A percentile compares a stretch with the other conserved stretches of the same genome.
phyloP scores from a whole-genome alignment of 2,329 filamentous ascomycete genomes.

The Aspergillus sp. region DNA sequence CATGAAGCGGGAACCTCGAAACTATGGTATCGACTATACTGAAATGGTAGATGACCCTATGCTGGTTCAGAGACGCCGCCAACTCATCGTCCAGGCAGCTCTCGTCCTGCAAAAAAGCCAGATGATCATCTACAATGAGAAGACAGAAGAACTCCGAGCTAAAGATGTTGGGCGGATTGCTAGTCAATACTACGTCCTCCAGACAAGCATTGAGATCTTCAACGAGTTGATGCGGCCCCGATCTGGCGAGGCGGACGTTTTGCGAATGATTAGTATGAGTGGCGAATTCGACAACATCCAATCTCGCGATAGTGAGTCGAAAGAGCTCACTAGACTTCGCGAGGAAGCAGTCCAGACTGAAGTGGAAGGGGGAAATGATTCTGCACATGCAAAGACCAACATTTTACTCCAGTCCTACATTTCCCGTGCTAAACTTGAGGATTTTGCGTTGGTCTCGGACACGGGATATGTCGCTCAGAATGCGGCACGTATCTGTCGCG shows the following conservation, averaged over 20 bases:
- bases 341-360: conserved; percentile 73
- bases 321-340: conserved; percentile 76
- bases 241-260: conserved; percentile 84
- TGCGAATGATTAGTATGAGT: conserved; percentile 97
- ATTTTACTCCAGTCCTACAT: conserved; percentile 94
- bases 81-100: conserved; percentile 86
- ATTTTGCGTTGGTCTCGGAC: conserved; percentile 91
- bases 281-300: conserved; percentile 98
- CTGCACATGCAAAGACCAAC: conserved; percentile 88
- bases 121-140: conserved; percentile 99
- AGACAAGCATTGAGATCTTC: conserved; percentile 93
- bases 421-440: conserved; percentile 80
- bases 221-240: conserved; percentile 88
- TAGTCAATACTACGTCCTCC: conserved; percentile 93
- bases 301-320: conserved; percentile 82
- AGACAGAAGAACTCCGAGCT: conserved; percentile 84
- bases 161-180: conserved; percentile 97
- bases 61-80: conserved; percentile 79
- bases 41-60: conserved; percentile 86
- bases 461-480: conserved; percentile 95
- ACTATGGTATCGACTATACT: conserved; percentile 92
- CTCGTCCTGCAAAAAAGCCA: conserved; percentile 85
- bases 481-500: conserved; percentile 87
- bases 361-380: conserved; percentile 66
- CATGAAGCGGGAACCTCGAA: conserved; percentile 87